Base-by-base conservation (phyloP, 225 moss, liverwort and hornwort genomes). In the Takakia lepidozioides region DNA sequence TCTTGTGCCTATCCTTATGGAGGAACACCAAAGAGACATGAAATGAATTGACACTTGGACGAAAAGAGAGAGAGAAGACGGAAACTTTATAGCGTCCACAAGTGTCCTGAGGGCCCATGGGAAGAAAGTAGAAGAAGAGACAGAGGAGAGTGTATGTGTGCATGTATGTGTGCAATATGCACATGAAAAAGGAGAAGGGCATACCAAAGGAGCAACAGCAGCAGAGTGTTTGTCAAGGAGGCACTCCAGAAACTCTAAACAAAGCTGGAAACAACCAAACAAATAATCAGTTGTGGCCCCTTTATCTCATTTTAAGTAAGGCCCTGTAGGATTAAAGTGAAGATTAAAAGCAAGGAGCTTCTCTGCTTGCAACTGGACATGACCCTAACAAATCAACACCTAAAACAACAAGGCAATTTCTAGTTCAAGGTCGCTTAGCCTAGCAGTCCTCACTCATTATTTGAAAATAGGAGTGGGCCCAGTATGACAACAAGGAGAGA, bases 191-290 rank as follows among this genome's bases (percentile, higher is more conserved):
- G 44, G 20, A 27, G 14, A 56, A 13, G 62, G 56, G 48, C 61
- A 63, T 76, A 91, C 91, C 86, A 91, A 43, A 69, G 81, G 59
- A 59, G 52, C 58, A 65, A 87, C 56, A 35, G 83, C 72, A 40
- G 59, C 61, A 34, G 63, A 64, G 56, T 91, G 86, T 38, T 60
- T 61, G 44, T 59, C 72, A 36, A 91, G 55, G 13, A 86, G 78
- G 61, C 73, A 81, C 52, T 91, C 81, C 57, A 77, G 84, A 2
- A 91, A 61, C 69, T 91, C 75, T 67, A 91, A 62, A 59, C 83
- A 91, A 23, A 87, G 69, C 91, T 91, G 75, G 64, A 69, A 28
- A 30, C 29, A 30, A 54, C 32, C 54, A 61, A 16, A 54, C 23
- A 10, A 42, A 19, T 51, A 26, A 39, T 47, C 28, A 48, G n/a